Conservation (phyloP, 768 basidiomycete genomes). For the Mycena olivaceomarginata region DNA sequence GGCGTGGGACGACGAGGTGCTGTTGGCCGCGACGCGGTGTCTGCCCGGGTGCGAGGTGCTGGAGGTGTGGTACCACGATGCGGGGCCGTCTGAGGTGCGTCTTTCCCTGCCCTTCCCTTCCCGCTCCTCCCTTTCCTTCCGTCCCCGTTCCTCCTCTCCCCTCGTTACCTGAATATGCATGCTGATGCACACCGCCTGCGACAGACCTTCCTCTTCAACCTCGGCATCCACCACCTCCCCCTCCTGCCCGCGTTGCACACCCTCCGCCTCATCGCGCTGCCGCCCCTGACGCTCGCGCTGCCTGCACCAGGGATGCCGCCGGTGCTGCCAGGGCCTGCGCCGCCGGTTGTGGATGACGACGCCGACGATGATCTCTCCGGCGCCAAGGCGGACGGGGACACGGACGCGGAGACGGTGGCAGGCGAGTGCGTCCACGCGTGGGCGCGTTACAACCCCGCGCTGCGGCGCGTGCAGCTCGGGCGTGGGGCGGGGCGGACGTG, state of each 20-base stretch:
- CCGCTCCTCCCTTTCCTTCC: too few relatives aligned
- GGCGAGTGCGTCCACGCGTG: slow-evolving; percentile 29
- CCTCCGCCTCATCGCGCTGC: slow-evolving; percentile 13
- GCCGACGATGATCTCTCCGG: background rate
- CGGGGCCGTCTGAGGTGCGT: slow-evolving; percentile 27
- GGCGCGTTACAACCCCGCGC: slow-evolving; percentile 30
- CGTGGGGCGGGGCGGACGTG: slow-evolving; percentile 5
- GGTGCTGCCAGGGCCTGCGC: too few relatives aligned
- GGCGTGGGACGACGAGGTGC: slow-evolving; percentile 38
- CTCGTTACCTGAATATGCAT: too few relatives aligned
- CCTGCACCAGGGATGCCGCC: too few relatives aligned
- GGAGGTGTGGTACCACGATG: slow-evolving; percentile 28
- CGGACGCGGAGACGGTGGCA: too few relatives aligned
- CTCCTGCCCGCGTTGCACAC: slow-evolving; percentile 23
- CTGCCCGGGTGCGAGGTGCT: slow-evolving; percentile 25
- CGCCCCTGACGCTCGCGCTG: too few relatives aligned
- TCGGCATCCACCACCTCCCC: slow-evolving; percentile 38
- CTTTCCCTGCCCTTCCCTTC: background rate
- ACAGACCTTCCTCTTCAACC: slow-evolving; percentile 30
- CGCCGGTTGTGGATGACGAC: background rate
- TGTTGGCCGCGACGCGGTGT: slow-evolving; percentile 35
- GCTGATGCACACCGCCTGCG: background rate
- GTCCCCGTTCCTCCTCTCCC: too few relatives aligned
- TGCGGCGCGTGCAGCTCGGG: slow-evolving; percentile 31
- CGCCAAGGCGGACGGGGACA: background rate